Percentiles rank a stretch among this genome's conserved stretches.
These are phyloP conservation scores for Ceratobasidium sp. DNA, from an alignment of 1,284 basidiomycete genomes.

Conservation along the genomic window DNA sequence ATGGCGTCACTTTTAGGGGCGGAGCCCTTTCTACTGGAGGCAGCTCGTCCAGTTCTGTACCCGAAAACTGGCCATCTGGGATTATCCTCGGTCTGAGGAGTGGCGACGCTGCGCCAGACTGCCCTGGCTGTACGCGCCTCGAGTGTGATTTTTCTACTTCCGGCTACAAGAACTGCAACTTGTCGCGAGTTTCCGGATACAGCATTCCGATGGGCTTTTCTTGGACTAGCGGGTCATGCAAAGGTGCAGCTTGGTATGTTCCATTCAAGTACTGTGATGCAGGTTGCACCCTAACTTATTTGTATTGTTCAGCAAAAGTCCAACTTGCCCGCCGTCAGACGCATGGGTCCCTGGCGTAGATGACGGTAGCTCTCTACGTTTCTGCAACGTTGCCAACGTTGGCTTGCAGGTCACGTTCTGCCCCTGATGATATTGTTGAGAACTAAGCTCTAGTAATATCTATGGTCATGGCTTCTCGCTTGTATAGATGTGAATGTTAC, in stretches of 20 bases:
- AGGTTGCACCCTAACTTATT: background rate
- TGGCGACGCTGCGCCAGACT: conserved; percentile 8
- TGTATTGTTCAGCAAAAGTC: background rate
- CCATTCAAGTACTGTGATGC: background rate
- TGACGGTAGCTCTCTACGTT: conserved; percentile 23
- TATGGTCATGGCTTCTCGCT: too few relatives aligned
- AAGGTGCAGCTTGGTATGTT: conserved; percentile 12
- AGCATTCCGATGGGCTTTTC: conserved; percentile 21
- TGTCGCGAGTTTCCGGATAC: conserved; percentile 12
- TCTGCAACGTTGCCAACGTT: conserved; percentile 3
- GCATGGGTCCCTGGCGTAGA: conserved; percentile 3
- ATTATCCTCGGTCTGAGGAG: conserved; percentile 15
- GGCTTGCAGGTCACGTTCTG: conserved; percentile 10
- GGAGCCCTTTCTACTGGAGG: background rate
- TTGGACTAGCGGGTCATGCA: conserved; percentile 7
- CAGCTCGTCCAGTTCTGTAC: conserved; percentile 14
- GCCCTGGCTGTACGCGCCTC: conserved; percentile 13
- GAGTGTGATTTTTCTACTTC: conserved; percentile 13
- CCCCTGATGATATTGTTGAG: background rate
- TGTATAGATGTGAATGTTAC: too few relatives aligned
- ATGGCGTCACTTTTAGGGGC: conserved; percentile 17
- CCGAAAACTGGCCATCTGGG: conserved; percentile 16
- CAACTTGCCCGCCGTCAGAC: conserved; percentile 1
- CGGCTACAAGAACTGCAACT: background rate
- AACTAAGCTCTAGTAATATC: too few relatives aligned